phyloP scores from a whole-genome alignment of 2,329 filamentous ascomycete species.

The Colletotrichum limetticola region DNA sequence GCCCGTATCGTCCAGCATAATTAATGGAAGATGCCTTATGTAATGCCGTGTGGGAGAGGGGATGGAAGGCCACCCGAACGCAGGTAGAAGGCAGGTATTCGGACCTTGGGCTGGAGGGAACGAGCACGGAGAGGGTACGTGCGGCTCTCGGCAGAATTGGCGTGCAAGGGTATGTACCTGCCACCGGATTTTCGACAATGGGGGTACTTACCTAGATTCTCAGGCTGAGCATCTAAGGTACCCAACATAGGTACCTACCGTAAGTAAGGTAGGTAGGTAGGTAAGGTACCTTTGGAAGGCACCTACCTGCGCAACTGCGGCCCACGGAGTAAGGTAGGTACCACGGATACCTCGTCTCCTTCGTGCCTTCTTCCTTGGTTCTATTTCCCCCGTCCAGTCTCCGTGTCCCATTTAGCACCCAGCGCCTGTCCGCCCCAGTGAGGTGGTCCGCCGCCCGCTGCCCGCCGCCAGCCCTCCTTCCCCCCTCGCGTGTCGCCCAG shows the following conservation, averaged over 20 bases:
- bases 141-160: background rate
- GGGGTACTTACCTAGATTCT: background rate
- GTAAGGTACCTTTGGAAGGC: background rate
- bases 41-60: background rate
- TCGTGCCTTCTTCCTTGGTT: background rate
- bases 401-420: background rate
- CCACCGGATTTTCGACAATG: background rate
- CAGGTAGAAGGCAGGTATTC: background rate
- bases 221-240: background rate
- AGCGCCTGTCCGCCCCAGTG: constrained; percentile 17
- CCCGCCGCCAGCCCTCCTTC: background rate
- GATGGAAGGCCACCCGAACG: background rate
- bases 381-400: background rate
- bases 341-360: background rate
- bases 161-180: background rate
- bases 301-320: too few relatives aligned
- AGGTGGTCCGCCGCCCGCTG: constrained; percentile 25
- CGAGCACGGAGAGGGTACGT: background rate
- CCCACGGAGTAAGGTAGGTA: too few relatives aligned
- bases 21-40: background rate
- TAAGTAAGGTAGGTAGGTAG: background rate
- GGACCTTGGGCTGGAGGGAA: background rate
- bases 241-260: background rate
- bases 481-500: background rate
- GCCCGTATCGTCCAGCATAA: too few relatives aligned